Conservation (phyloP, 345 rosid genomes). For the Populus davidiana region DNA sequence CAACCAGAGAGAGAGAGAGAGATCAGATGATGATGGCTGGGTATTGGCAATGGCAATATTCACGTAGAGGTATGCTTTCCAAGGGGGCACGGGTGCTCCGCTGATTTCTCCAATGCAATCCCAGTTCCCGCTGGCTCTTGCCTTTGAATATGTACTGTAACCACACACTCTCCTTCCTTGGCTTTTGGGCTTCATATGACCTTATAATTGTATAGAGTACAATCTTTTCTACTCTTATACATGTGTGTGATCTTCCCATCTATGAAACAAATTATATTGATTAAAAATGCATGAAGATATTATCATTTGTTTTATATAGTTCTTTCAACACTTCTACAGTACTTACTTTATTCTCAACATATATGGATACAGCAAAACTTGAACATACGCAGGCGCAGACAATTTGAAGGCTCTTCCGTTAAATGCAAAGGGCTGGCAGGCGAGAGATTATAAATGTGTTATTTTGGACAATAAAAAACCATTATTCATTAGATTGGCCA, state of each 20-base stretch:
- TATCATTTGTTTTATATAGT: background rate
- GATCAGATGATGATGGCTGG: too few species aligned
- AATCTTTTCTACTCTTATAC: background rate
- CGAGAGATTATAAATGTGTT: background rate
- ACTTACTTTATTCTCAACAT: background rate
- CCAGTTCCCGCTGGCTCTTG: slow-evolving; percentile 28
- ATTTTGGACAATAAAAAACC: too few species aligned
- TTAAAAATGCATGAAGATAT: background rate
- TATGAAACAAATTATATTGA: background rate
- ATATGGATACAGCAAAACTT: background rate
- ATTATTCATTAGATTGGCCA: background rate
- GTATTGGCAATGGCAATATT: background rate
- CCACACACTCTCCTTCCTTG: background rate
- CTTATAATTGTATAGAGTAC: background rate
- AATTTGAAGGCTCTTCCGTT: background rate
- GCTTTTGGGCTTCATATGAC: slow-evolving; percentile 12
- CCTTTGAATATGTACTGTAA: background rate
- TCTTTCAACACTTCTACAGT: background rate
- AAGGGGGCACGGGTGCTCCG: slow-evolving; percentile 44
- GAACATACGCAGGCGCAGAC: background rate
- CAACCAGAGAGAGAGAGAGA: background rate
- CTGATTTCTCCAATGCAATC: slow-evolving; percentile 48
- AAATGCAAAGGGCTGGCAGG: background rate
- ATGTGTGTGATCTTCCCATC: background rate
- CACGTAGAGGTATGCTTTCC: slow-evolving; percentile 17